Conservation (phyloP, 345 rosid genomes). For the Aquilaria malaccensis region DNA sequence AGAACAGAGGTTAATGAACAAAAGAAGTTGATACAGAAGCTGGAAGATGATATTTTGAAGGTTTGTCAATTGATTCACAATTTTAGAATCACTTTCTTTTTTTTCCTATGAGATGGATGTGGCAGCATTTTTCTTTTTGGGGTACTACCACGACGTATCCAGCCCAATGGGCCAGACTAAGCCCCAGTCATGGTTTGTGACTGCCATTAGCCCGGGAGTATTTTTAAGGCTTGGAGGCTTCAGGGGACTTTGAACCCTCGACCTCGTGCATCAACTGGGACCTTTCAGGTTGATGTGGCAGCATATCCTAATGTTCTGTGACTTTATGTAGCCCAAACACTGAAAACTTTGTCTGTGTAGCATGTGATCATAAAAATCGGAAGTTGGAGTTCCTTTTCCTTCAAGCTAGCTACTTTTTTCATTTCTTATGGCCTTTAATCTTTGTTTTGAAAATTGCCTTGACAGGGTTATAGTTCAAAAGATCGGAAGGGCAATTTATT, state of each 20-base stretch:
- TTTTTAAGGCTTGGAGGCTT: too few species aligned
- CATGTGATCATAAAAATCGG: too few species aligned
- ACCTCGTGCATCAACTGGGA: too few species aligned
- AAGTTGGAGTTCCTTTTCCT: background rate
- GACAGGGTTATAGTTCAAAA: conserved; percentile 83
- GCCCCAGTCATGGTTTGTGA: too few species aligned
- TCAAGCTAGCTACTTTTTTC: background rate
- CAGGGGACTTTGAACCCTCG: too few species aligned
- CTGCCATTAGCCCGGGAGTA: too few species aligned
- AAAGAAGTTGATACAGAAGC: conserved; percentile 78
- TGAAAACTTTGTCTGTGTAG: too few species aligned
- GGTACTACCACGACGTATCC: too few species aligned
- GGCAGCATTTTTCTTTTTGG: background rate
- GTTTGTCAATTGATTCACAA: conserved; percentile 32
- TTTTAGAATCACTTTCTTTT: conserved; percentile 2
- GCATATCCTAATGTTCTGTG: background rate
- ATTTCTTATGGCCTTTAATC: background rate
- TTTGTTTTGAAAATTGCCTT: conserved; percentile 9
- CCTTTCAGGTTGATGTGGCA: background rate
- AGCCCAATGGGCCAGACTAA: too few species aligned
- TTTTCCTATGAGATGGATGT: conserved; percentile 5
- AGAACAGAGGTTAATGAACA: conserved; percentile 69
- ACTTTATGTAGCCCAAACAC: too few species aligned
- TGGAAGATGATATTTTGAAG: conserved; percentile 96
- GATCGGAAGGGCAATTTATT: conserved; percentile 66